Percentiles rank a stretch among this genome's conserved stretches.
Evolutionary conservation across 441 rosid species (phyloP).

Genomic region (Pelargonium australe): DNA sequence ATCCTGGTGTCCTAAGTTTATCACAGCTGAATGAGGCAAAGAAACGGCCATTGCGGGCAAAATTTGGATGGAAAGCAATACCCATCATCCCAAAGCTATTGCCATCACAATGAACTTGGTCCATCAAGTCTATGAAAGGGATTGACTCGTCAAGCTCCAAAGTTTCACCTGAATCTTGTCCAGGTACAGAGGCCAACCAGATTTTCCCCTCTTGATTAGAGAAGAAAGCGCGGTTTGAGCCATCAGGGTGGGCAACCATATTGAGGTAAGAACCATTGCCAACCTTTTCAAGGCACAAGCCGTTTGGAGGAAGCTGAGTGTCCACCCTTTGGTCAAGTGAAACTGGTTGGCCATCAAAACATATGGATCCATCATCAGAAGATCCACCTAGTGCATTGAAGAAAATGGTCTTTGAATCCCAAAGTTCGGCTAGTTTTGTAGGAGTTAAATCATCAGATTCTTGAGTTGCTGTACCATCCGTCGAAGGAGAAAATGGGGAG

Average conservation of each 20-base stretch:
- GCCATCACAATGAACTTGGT: constrained; percentile 36
- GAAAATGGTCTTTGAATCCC: constrained; percentile 34
- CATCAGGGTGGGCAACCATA: constrained; percentile 58
- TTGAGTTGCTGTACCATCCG: constrained; percentile 1
- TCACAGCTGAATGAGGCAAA: constrained; percentile 52
- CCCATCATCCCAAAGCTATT: constrained; percentile 23
- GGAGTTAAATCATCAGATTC: not conserved
- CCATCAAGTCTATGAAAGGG: constrained; percentile 48
- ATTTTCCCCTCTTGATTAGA: constrained; percentile 40
- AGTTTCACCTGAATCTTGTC: constrained; percentile 35
- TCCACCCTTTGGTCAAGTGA: constrained; percentile 21
- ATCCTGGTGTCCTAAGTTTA: constrained; percentile 33
- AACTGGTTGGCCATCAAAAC: constrained; percentile 36
- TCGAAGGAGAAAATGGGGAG: constrained; percentile 33
- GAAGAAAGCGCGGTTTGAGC: constrained; percentile 44
- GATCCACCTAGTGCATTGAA: constrained; percentile 40
- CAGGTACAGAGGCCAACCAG: constrained; percentile 52
- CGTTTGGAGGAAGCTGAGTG: constrained; percentile 23
- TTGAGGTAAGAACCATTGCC: constrained; percentile 45
- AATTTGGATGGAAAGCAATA: constrained; percentile 20
- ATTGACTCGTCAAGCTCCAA: constrained; percentile 30
- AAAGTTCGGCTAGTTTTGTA: constrained; percentile 30
- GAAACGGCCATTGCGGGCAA: constrained; percentile 12
- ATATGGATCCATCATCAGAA: constrained; percentile 28
- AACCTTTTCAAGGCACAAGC: constrained; percentile 48